Evolutionary conservation across 1,139 yeast species (phyloP).

Genomic region (Chernovozyma sophiae-reginae): DNA sequence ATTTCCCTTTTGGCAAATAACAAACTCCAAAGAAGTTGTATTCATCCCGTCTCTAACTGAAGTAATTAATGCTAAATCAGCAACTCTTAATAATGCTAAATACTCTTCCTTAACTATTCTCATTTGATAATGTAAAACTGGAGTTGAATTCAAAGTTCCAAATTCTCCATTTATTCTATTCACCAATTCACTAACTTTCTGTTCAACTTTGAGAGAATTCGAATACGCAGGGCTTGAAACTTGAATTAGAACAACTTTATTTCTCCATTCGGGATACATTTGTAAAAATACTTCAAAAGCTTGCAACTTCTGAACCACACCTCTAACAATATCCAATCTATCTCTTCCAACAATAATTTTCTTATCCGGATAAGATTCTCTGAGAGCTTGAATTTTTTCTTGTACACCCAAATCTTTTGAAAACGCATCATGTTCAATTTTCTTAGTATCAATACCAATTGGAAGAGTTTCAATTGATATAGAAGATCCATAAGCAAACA

Average conservation of each 20-base stretch:
- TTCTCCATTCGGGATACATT: conserved; percentile 90
- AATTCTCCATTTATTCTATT: conserved; percentile 76
- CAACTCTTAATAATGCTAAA: conserved; percentile 79
- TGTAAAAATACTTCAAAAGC: conserved; percentile 80
- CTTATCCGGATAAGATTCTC: conserved; percentile 66
- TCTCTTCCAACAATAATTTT: conserved; percentile 83
- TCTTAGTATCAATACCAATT: conserved; percentile 75
- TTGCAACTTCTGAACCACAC: conserved; percentile 76
- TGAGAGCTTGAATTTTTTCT: conserved; percentile 46
- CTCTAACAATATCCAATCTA: conserved; percentile 73
- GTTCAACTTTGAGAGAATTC: conserved; percentile 60
- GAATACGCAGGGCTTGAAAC: conserved; percentile 78
- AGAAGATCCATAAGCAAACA: conserved; percentile 72
- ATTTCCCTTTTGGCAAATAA: conserved; percentile 74
- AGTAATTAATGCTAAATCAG: conserved; percentile 85
- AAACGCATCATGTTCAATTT: conserved; percentile 59
- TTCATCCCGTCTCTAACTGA: conserved; percentile 96
- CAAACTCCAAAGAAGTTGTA: conserved; percentile 89
- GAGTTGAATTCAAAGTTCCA: conserved; percentile 75
- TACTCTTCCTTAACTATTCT: conserved; percentile 87
- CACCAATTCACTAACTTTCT: conserved; percentile 74
- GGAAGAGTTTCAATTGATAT: conserved; percentile 75
- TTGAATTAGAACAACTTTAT: conserved; percentile 83
- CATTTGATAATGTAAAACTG: conserved; percentile 89
- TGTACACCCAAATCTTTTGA: conserved; percentile 22